Evolutionary conservation across 148 eudicot genomes (phyloP).

Genomic region (Spergularia bocconei): DNA sequence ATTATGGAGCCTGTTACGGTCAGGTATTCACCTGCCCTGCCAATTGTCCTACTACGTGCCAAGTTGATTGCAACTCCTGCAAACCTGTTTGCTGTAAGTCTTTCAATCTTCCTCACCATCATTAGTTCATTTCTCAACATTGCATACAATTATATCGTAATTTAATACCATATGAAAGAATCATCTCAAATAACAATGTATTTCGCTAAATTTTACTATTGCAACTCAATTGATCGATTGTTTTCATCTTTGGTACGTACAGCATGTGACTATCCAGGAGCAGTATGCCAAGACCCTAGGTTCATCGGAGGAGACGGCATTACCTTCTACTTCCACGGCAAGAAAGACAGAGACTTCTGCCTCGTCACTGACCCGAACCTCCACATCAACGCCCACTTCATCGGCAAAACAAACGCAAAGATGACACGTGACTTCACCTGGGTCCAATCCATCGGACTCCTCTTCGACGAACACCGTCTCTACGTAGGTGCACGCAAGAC

Average conservation of each 20-base stretch:
- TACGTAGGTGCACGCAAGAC: conserved; percentile 41
- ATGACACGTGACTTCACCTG: conserved; percentile 53
- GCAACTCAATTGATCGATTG: no score
- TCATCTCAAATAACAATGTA: no score
- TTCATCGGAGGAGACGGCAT: conserved; percentile 53
- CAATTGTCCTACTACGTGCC: conserved; percentile 37
- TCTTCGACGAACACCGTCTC: conserved; percentile 43
- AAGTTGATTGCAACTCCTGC: conserved; percentile 39
- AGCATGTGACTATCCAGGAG: conserved; percentile 54
- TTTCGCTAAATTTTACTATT: no score
- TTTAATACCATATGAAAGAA: neutral
- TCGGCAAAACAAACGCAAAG: conserved; percentile 31
- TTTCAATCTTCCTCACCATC: neutral
- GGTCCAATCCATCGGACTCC: conserved; percentile 51
- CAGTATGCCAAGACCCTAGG: conserved; percentile 56
- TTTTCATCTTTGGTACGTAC: neutral
- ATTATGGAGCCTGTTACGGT: conserved; percentile 30
- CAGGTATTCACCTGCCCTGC: conserved; percentile 37
- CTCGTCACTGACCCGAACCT: conserved; percentile 45
- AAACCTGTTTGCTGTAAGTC: conserved; percentile 45
- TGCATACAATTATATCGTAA: neutral
- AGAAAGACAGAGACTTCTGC: conserved; percentile 44
- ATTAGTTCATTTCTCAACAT: neutral
- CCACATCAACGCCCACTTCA: conserved; percentile 57
- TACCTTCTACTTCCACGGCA: conserved; percentile 58